Base-by-base conservation (phyloP, 2,329 filamentous ascomycete species). In the Aspergillus aculeatinus region DNA sequence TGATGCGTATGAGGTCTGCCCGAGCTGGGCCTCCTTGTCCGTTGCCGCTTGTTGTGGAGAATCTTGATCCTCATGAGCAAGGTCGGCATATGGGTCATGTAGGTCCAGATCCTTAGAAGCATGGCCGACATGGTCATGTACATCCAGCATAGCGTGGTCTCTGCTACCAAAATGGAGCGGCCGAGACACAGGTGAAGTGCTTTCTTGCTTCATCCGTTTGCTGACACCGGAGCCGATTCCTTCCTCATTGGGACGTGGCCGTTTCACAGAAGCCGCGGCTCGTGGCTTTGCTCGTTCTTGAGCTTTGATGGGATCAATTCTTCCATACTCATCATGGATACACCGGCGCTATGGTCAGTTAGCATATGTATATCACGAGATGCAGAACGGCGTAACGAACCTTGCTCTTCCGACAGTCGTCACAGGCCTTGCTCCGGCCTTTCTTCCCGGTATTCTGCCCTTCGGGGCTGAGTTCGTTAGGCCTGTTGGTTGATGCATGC, bases 331-430 rank as follows among this genome's bases (percentile, higher is more conserved):
- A 67, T 88, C 86, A 68, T 89, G 86, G 52, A 88, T 86, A 68
- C 86, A 89, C 68, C 86, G 85, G 60, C 86, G 85, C 85, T 88
- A 49, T 16, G 33, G 48, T 68, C 61, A 69, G 67, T 72, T 66
- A 64, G 52, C 57, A 31, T 56, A 55, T 51, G 42, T 11, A 42
- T 4, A 10, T 1, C 12, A 48, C 12, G 23, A 48, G 48, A 54
- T 4, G 7, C 2, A 23, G 39, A 55, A 49, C 58, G 19, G 33
- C 44, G 27, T 44, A 21, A 74, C 82, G 73, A 70, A 87, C 86
- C 80, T 88, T 88, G 80, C 85, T 87, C 71, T 87, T 88, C 50
- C 86, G 82, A 73, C 86, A 89, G 66, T 88, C 85, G 60, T 85
- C 81, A 70, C 86, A 89, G 48, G 86, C 86, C 72, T 87, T 88